Conservation (phyloP, 2,329 filamentous ascomycete genomes). For the Colletotrichum shisoi region DNA sequence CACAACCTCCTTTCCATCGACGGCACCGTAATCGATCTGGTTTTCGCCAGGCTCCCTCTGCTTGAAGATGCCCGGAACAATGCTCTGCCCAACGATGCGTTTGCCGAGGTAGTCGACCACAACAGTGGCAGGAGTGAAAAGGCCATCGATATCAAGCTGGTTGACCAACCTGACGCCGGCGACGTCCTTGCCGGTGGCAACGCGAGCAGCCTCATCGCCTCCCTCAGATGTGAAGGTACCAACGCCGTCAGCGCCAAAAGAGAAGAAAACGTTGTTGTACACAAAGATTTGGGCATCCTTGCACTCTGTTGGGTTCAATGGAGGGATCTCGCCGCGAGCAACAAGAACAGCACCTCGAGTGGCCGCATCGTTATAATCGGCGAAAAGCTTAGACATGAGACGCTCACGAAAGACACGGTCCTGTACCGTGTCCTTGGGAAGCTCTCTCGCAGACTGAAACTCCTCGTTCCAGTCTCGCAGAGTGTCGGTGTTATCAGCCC, state of each 20-base stretch:
- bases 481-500: conserved; percentile 92
- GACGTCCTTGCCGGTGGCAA: conserved; percentile 96
- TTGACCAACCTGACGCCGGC: conserved; percentile 94
- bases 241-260: conserved; percentile 95
- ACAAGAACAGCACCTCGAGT: conserved; percentile 91
- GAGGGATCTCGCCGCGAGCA: conserved; percentile 88
- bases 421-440: conserved; percentile 92
- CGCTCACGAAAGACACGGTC: conserved; percentile 96
- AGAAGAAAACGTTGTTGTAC: conserved; percentile 99
- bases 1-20: conserved; percentile 95
- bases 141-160: conserved; percentile 91
- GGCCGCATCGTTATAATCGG: conserved; percentile 96
- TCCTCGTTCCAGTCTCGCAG: conserved; percentile 99
- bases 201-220: conserved; percentile 92
- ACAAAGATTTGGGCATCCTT: conserved; percentile 97
- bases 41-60: conserved; percentile 97
- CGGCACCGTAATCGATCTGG: conserved; percentile 98
- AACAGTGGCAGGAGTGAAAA: conserved; percentile 95
- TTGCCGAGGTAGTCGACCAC: conserved; percentile 97
- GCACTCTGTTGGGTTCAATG: conserved; percentile 91
- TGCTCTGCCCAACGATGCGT: conserved; percentile 95
- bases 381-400: conserved; percentile 92
- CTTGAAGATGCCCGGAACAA: conserved; percentile 98
- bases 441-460: conserved; percentile 93
- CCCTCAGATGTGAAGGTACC: conserved; percentile 97